Evolutionary conservation across 1,284 basidiomycete species (phyloP), one percentile per base, ranked within the genome.

Genomic region (Irpex sp.): DNA sequence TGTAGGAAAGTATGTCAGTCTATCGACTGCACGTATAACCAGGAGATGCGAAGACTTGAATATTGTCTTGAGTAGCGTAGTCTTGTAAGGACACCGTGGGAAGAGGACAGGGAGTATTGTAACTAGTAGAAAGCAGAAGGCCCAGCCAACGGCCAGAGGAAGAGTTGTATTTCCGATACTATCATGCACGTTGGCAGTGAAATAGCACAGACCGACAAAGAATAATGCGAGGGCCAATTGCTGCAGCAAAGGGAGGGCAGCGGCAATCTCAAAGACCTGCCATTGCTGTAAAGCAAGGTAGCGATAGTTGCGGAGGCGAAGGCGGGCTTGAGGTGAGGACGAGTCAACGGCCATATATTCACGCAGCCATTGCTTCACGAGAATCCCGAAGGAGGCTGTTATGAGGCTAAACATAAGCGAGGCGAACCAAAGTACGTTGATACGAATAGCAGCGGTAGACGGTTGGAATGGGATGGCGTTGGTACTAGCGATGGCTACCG

Each of bases 241-340:
- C 9, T 60, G 58, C 6, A 63, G 58, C 13, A 60, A 13, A 6
- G 62, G 58, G 26, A 63, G 51, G 9, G 47, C 17, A 7, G 49
- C 59, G n/a, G 52, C 62, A 48, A 63, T 63, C 40, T 60, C 62
- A 38, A 63, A 63, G 5, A 63, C 62, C 21, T 60, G 59, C 62
- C 62, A 63, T 4, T 31, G 37, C n/a, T 31, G 40, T 31, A 63
- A 47, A 6, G 38, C 62, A 3, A 31, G 51, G 8, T 26, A 17
- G 15, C 62, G 62, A 37, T 60, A 63, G 37, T 54, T 49, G 11
- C 62, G 62, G 21, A 57, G 31, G 34, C 62, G 62, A 11, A 60
- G 38, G 15, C 38, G 38, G 7, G 38, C 38, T 2, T 15, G 38
- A 9, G 38, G 38, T 8, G 38, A 40, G 7, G 38, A 15, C 8